Conservation (phyloP, 306 rosid species). For the Dryas octopetala region DNA sequence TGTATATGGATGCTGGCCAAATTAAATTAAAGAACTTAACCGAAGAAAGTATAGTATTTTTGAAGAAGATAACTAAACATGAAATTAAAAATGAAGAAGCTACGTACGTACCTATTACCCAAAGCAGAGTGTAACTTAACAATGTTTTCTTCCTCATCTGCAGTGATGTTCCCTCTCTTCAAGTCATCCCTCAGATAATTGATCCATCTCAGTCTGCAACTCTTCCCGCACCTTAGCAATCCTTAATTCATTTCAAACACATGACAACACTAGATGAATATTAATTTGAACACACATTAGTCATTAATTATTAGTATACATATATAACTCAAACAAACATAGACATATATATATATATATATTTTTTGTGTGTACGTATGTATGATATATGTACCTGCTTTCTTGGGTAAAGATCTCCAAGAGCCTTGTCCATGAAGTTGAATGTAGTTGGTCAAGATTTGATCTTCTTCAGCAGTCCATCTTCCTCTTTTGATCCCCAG, state of each 20-base stretch:
- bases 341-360: background rate
- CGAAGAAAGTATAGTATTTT: no score
- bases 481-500: conserved; percentile 82
- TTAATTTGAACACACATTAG: no score
- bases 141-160: conserved; percentile 81
- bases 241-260: conserved; percentile 33
- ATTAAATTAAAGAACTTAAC: no score
- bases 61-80: background rate
- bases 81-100: background rate
- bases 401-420: conserved; percentile 81
- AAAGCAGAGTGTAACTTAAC: conserved; percentile 67
- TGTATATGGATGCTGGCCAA: no score
- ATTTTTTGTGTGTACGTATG: background rate
- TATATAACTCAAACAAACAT: background rate
- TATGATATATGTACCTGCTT: conserved; percentile 51
- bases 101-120: conserved; percentile 64
- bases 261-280: background rate
- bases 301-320: no score
- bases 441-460: conserved; percentile 61
- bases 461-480: conserved; percentile 88
- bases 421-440: conserved; percentile 70
- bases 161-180: conserved; percentile 85
- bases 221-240: conserved; percentile 74
- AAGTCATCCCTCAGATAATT: conserved; percentile 77
- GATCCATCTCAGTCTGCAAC: conserved; percentile 92